Conservation (phyloP, 345 rosid species). For the Jatropha curcas region DNA sequence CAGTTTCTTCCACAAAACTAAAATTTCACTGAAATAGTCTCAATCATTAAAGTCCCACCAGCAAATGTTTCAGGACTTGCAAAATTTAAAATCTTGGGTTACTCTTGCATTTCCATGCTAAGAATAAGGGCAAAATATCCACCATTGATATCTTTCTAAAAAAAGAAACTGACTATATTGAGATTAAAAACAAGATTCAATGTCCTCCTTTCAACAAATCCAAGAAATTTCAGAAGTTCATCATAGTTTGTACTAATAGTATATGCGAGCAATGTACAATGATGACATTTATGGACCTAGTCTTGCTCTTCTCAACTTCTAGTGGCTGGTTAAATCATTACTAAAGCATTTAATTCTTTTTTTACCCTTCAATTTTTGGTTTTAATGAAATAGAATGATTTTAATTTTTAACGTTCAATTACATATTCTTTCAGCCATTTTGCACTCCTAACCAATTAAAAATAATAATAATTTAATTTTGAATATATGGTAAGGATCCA, state of each 20-base stretch:
- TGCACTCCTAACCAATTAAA: no score
- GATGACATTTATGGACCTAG: not conserved
- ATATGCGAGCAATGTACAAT: constrained; percentile 5
- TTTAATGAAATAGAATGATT: no score
- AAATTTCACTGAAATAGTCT: no score
- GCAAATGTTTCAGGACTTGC: not conserved
- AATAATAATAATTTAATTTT: no score
- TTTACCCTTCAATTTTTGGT: not conserved
- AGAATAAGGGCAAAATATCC: not conserved
- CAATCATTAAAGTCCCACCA: no score
- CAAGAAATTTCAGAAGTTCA: not conserved
- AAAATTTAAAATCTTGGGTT: not conserved
- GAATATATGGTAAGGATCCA: no score
- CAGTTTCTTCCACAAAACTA: no score
- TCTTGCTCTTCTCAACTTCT: not conserved
- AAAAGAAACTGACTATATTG: not conserved
- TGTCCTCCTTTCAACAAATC: not conserved
- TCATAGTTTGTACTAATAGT: not conserved
- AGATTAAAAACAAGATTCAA: no score
- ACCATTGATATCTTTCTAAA: not conserved
- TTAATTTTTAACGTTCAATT: not conserved
- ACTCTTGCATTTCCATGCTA: not conserved
- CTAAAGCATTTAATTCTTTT: not conserved
- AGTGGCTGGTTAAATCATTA: not conserved
- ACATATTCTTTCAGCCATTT: no score